phyloP scores from a whole-genome alignment of 2,329 filamentous ascomycete species.

The Exophiala calicioides region DNA sequence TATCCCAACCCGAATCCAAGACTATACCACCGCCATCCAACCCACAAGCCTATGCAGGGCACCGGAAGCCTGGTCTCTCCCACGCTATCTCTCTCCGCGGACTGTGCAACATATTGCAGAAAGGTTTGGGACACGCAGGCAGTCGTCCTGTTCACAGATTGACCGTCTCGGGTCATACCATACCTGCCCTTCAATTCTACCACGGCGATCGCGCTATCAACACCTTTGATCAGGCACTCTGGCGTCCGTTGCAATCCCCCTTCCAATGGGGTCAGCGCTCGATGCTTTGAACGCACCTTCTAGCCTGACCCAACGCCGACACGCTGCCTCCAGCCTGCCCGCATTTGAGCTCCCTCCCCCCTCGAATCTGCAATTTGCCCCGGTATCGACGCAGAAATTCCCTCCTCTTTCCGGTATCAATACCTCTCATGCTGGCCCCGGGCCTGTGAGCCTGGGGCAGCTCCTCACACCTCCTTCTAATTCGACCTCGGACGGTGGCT shows the following conservation, averaged over 20 bases:
- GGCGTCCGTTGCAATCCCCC: slow-evolving; percentile 63
- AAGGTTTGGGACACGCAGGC: no score
- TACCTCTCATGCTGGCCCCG: slow-evolving; percentile 42
- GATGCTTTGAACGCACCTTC: slow-evolving; percentile 62
- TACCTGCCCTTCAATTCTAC: no score
- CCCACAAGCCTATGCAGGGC: no score
- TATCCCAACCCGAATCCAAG: no score
- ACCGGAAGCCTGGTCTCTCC: no score
- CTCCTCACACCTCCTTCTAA: slow-evolving; percentile 64
- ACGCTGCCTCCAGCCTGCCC: slow-evolving; percentile 68
- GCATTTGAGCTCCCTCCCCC: slow-evolving; percentile 69
- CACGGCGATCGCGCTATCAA: slow-evolving; percentile 32
- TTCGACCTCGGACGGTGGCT: slow-evolving; percentile 50
- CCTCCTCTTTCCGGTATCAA: slow-evolving; percentile 39
- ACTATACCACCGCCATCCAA: no score
- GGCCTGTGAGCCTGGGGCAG: slow-evolving; percentile 60
- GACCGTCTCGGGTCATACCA: no score
- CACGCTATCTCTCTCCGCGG: no score
- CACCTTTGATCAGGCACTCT: slow-evolving; percentile 50
- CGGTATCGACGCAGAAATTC: slow-evolving; percentile 54
- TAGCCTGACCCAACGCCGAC: slow-evolving; percentile 70
- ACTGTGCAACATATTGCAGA: no score
- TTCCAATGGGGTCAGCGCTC: slow-evolving; percentile 63
- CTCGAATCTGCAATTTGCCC: slow-evolving; percentile 50
- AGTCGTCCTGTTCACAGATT: neutral